Evolutionary conservation across 2,329 filamentous ascomycete species (phyloP).

Genomic region (Fusarium sp.): DNA sequence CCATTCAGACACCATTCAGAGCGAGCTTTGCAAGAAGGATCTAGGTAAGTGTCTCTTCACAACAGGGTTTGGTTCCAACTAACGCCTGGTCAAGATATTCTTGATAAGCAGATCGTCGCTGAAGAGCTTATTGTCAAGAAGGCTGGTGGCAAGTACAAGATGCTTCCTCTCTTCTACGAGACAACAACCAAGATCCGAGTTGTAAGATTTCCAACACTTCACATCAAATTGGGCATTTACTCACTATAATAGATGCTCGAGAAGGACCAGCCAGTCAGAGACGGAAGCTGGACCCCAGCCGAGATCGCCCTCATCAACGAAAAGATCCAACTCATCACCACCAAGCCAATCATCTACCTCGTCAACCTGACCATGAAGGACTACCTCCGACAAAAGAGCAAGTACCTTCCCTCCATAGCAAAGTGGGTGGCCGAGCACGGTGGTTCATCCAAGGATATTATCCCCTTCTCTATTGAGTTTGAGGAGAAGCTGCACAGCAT

Average conservation of each 20-base stretch:
- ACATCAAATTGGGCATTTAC: neutral
- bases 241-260: constrained; percentile 52
- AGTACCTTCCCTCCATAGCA: constrained; percentile 58
- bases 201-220: constrained; percentile 19
- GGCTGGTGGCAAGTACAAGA: constrained; percentile 59
- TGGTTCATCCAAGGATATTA: constrained; percentile 55
- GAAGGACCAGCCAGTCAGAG: constrained; percentile 56
- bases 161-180: constrained; percentile 59
- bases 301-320: constrained; percentile 61
- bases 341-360: constrained; percentile 59
- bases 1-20: constrained; percentile 43
- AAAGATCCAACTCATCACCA: constrained; percentile 60
- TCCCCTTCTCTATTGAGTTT: constrained; percentile 60
- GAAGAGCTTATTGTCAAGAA: constrained; percentile 57
- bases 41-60: constrained; percentile 29
- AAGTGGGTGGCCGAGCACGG: constrained; percentile 61
- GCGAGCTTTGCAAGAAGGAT: constrained; percentile 54
- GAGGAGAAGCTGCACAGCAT: constrained; percentile 57
- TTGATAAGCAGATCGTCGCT: constrained; percentile 54
- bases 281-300: constrained; percentile 57
- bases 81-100: constrained; percentile 49
- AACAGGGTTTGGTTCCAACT: neutral
- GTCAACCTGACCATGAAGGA: constrained; percentile 62
- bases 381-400: constrained; percentile 60
- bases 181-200: constrained; percentile 56